phyloP scores from a whole-genome alignment of 257 asterid species.

The Anisodus tanguticus region DNA sequence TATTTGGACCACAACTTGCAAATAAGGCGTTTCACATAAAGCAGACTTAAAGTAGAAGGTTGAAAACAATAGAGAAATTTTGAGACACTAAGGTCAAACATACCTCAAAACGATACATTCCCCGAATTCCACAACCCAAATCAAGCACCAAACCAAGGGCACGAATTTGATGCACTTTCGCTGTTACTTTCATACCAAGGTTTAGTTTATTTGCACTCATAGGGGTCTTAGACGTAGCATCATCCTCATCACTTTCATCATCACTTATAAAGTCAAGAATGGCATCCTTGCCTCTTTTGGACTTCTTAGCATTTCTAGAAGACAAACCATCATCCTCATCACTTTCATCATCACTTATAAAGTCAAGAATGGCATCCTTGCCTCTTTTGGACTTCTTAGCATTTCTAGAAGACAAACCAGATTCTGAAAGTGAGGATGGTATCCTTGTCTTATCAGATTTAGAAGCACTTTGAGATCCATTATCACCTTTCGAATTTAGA shows the following conservation, averaged over 20 bases:
- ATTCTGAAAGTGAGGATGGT: not conserved
- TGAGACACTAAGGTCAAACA: slow-evolving; percentile 20
- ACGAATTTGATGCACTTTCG: slow-evolving; percentile 85
- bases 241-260: slow-evolving; percentile 34
- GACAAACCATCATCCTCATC: slow-evolving; percentile 27
- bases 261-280: slow-evolving; percentile 26
- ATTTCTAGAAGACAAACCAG: slow-evolving; percentile 29
- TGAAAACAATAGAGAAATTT: not conserved
- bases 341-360: slow-evolving; percentile 34
- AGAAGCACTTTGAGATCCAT: slow-evolving; percentile 36
- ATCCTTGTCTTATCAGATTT: slow-evolving; percentile 21
- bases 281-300: slow-evolving; percentile 24
- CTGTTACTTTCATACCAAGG: slow-evolving; percentile 71
- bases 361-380: slow-evolving; percentile 2
- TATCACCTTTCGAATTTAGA: slow-evolving; percentile 41
- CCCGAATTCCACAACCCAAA: slow-evolving; percentile 78
- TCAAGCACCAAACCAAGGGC: slow-evolving; percentile 89
- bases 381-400: slow-evolving; percentile 25
- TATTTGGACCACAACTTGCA: not conserved
- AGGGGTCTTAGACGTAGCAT: slow-evolving; percentile 42
- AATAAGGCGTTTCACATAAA: not conserved
- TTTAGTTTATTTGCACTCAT: slow-evolving; percentile 66
- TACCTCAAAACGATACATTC: slow-evolving; percentile 94
- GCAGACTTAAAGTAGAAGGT: not conserved
- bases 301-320: slow-evolving; percentile 29